These are phyloP conservation scores for Eimeria praecox DNA, from an alignment of 169 alveolate species.

Conservation along the genomic window DNA sequence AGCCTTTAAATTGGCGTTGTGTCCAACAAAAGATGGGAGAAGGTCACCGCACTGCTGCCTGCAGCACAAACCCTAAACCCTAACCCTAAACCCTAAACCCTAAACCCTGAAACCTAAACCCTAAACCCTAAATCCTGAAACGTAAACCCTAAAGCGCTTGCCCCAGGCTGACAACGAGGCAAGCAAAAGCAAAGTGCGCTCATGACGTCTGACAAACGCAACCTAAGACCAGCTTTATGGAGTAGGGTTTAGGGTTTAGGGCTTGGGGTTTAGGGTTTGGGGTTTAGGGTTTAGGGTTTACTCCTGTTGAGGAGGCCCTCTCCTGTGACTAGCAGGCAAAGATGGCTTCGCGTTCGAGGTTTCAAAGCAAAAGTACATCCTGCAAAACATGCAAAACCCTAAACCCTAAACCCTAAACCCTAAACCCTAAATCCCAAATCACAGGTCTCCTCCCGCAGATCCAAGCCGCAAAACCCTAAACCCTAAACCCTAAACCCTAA, in stretches of 20 bases:
- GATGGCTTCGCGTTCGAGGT: background rate
- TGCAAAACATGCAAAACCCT: conserved; percentile 10
- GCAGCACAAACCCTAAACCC: conserved; percentile 35
- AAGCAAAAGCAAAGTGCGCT: background rate
- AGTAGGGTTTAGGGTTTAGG: background rate
- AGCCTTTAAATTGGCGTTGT: conserved; percentile 12
- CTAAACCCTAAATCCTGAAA: conserved; percentile 19
- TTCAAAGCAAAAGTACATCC: conserved; percentile 19
- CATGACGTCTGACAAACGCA: background rate
- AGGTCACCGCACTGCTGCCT: conserved; percentile 43
- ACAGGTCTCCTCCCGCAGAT: background rate
- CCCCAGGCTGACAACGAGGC: background rate
- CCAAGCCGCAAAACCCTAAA: background rate
- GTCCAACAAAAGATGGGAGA: conserved; percentile 6
- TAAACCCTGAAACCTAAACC: background rate
- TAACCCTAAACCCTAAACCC: conserved; percentile 18
- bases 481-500: background rate
- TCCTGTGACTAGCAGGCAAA: background rate
- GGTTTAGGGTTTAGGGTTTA: conserved; percentile 12
- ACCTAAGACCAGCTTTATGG: background rate
- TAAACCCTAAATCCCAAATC: background rate
- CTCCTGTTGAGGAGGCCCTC: background rate
- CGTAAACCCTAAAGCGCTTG: background rate
- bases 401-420: conserved; percentile 35
- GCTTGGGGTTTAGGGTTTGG: background rate